Evolutionary conservation across 2,329 filamentous ascomycete genomes (phyloP), one percentile per base, ranked within the genome.

Genomic region (Ascochyta viciae-villosae): DNA sequence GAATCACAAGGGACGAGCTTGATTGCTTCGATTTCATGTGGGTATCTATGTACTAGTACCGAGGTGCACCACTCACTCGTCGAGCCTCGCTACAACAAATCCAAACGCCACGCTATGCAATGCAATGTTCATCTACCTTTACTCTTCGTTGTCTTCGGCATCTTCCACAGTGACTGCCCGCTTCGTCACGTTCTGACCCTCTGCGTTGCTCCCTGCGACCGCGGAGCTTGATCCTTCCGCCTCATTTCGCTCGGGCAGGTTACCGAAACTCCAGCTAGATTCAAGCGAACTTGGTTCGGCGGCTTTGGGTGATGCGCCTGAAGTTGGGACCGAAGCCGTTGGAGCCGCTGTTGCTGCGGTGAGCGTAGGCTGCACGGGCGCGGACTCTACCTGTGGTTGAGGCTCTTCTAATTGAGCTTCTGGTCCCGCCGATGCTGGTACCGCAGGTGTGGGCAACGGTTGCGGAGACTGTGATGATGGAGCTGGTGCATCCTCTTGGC

Each of bases 41-140:
- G 53, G 43, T 56, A 55, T 55, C 41, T 51, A 39, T 48, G 26
- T 43, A 46, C 46, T 55, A 24, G 33, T 50, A 46, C 45, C 41
- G 41, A 45, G 35, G 52, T 34, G 19, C 33, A 47, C 45, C 5
- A 24, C 48, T 44, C 40, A 51, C 53, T 42, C 42, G 37, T 16
- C 37, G n/a, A 46, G 41, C 15, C 41, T 34, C 35, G 35, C 31
- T 38, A 42, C 35, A 33, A n/a, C 38, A 39, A 58, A 51, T 58
- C 62, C 54, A 69, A 70, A 74, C 73, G 66, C 73, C 73, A 65
- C 73, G 72, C 73, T 75, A 74, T 75, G 72, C 69, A 68, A 63
- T 66, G 60, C 57, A 63, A 47, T 46, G 46, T 38, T 58, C 23
- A 48, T 57, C 38, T 53, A 37, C 37, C 42, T 40, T 57, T 58